These are phyloP conservation scores for Dillenia turbinata DNA, from an alignment of 164 flowering plant species.

Conservation along the genomic window DNA sequence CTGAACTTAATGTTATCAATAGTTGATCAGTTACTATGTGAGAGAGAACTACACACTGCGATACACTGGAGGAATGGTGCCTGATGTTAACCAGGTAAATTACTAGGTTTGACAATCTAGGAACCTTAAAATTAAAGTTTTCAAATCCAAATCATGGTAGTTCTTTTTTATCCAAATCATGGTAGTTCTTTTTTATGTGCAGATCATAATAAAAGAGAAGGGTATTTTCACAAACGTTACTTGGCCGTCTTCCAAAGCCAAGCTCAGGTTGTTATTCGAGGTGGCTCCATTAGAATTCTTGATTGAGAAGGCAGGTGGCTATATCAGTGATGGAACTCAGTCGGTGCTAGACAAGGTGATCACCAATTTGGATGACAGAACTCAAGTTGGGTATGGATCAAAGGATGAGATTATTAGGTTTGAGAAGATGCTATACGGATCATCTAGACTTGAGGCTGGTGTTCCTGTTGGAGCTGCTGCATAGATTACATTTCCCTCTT, in stretches of 20 bases:
- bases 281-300: conserved; percentile 91
- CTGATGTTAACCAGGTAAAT: conserved; percentile 91
- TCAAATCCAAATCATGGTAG: too few relatives aligned
- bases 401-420: conserved; percentile 93
- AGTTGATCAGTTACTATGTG: conserved; percentile 84
- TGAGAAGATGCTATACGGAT: conserved; percentile 82
- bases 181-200: conserved; percentile 10
- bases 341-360: conserved; percentile 86
- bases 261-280: conserved; percentile 89
- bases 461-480: conserved; percentile 84
- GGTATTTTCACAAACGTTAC: conserved; percentile 92
- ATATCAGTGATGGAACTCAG: conserved; percentile 80
- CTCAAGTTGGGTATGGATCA: conserved; percentile 96
- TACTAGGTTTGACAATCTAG: too few relatives aligned
- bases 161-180: neutral
- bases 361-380: conserved; percentile 65
- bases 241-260: conserved; percentile 87
- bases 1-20: conserved; percentile 8
- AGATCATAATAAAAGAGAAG: conserved; percentile 98
- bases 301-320: conserved; percentile 91
- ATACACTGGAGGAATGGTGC: conserved; percentile 99
- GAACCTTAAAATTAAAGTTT: too few relatives aligned
- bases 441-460: conserved; percentile 74
- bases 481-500: conserved; percentile 15
- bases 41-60: conserved; percentile 90